Percentiles rank a stretch among this genome's conserved stretches.
These are phyloP conservation scores for Phoenix roebelenii DNA, from an alignment of 176 grass and related monocot genomes.

Conservation along the genomic window DNA sequence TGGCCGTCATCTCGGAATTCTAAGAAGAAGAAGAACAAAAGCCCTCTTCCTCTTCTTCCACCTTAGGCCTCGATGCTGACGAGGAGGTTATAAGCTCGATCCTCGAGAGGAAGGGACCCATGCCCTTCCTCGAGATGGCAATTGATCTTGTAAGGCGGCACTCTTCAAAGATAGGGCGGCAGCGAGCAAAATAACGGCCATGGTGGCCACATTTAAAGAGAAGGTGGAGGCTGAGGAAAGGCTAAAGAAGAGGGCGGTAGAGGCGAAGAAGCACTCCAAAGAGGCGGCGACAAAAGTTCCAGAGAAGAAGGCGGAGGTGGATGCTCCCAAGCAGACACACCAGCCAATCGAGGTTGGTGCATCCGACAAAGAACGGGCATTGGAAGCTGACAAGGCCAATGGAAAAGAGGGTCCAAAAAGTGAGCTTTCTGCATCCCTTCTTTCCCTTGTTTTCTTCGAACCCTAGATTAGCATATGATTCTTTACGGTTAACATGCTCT, in stretches of 20 bases:
- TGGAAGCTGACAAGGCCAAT: conserved; percentile 19
- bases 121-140: conserved; percentile 52
- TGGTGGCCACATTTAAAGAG: conserved; percentile 49
- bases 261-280: conserved; percentile 21
- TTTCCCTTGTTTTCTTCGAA: too few relatives aligned
- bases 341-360: too few relatives aligned
- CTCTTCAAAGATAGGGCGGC: conserved; percentile 46
- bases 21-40: conserved; percentile 37
- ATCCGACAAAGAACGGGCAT: neutral
- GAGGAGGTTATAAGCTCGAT: conserved; percentile 42
- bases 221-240: conserved; percentile 57
- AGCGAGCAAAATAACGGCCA: conserved; percentile 40
- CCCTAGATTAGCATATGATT: too few relatives aligned
- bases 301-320: neutral
- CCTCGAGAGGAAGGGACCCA: conserved; percentile 48
- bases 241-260: conserved; percentile 24
- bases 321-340: neutral
- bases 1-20: conserved; percentile 88
- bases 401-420: conserved; percentile 15
- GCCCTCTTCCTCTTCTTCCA: neutral
- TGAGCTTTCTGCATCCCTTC: too few relatives aligned
- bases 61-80: conserved; percentile 7
- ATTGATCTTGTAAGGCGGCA: conserved; percentile 49
- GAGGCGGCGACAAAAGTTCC: conserved; percentile 21
- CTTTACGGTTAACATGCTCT: too few relatives aligned